phyloP scores from a whole-genome alignment of 768 basidiomycete species.

The Rhizopogon rudus region DNA sequence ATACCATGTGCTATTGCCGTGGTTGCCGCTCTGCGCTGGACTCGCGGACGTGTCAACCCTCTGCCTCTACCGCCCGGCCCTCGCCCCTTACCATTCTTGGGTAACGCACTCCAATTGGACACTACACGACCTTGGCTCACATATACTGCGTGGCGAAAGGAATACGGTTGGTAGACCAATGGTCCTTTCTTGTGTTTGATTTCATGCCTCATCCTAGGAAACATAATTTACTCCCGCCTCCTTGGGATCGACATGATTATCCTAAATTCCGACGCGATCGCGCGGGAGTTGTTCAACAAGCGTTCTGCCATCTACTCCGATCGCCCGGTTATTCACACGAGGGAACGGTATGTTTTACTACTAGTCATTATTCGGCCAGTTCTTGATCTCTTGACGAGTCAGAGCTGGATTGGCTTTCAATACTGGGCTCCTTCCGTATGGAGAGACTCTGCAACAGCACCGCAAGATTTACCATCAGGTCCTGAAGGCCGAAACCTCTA shows the following conservation, averaged over 20 bases:
- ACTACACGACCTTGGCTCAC: constrained; percentile 3
- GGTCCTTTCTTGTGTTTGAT: background rate
- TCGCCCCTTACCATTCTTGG: background rate
- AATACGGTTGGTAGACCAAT: background rate
- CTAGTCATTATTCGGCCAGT: background rate
- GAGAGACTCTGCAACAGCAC: constrained; percentile 14
- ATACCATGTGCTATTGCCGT: background rate
- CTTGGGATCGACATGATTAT: constrained; percentile 6
- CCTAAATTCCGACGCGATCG: background rate
- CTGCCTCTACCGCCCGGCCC: no score
- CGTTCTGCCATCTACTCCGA: constrained; percentile 3
- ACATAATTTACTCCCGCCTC: background rate
- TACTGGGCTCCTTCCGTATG: constrained; percentile 18
- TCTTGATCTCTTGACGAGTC: background rate
- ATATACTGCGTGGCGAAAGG: background rate
- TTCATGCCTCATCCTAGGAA: background rate
- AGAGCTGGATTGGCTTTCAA: constrained; percentile 23
- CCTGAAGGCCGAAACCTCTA: constrained; percentile 9
- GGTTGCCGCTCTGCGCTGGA: background rate
- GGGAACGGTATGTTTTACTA: background rate
- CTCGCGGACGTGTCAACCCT: background rate
- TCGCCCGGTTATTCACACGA: background rate
- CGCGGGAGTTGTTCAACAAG: constrained; percentile 1
- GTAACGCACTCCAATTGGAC: background rate
- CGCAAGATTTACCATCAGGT: constrained; percentile 13